Conservation (phyloP, 1,139 yeast genomes). For the Sugiyamaella xylanicola region DNA sequence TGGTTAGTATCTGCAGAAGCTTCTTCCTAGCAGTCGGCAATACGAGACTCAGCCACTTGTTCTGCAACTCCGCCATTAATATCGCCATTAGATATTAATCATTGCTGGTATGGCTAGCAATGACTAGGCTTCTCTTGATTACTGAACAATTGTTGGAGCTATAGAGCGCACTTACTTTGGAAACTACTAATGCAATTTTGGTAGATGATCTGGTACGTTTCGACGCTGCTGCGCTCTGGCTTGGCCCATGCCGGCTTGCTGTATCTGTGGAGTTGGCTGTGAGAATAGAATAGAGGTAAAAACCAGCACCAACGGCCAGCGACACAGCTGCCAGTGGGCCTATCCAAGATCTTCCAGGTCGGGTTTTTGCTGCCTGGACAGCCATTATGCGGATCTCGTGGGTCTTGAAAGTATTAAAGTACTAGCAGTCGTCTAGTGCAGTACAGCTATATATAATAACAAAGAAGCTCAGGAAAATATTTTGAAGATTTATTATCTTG, state of each 20-base stretch:
- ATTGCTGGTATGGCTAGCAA: too few relatives aligned
- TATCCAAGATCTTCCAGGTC: background rate
- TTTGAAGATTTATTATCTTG: background rate
- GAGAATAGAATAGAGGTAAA: conserved; percentile 7
- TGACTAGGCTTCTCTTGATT: too few relatives aligned
- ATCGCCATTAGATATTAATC: too few relatives aligned
- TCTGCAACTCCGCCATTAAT: too few relatives aligned
- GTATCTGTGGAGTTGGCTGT: background rate
- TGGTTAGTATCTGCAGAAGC: conserved; percentile 1
- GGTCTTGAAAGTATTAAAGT: too few relatives aligned
- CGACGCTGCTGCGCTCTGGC: background rate
- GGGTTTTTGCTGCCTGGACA: background rate
- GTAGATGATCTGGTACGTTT: conserved; percentile 17
- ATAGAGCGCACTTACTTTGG: conserved; percentile 25
- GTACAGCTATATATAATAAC: too few relatives aligned
- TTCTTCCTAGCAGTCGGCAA: too few relatives aligned
- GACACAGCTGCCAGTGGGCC: conserved; percentile 8
- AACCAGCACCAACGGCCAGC: conserved; percentile 10
- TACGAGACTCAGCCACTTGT: too few relatives aligned
- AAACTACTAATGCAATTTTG: conserved; percentile 30
- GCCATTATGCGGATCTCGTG: too few relatives aligned
- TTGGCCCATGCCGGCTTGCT: background rate
- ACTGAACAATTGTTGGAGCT: background rate
- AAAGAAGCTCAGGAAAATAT: too few relatives aligned
- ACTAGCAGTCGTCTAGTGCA: too few relatives aligned